phyloP scores from a whole-genome alignment of 306 rosid genomes.

The Boehmeria nivea region DNA sequence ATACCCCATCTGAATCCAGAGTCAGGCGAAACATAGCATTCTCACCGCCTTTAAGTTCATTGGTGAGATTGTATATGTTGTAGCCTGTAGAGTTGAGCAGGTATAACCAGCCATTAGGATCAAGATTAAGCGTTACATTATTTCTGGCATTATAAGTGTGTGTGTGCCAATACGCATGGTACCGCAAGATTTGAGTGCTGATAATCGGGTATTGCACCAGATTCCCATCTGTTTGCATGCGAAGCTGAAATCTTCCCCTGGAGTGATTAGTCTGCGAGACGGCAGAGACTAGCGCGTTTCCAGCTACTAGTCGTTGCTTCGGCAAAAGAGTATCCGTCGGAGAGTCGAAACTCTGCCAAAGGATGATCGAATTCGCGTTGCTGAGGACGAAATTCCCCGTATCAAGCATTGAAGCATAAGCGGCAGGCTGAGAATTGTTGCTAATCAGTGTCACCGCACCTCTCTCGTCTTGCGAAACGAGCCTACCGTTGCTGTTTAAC shows the following conservation, averaged over 20 bases:
- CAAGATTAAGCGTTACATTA: slow-evolving; percentile 8
- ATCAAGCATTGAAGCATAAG: slow-evolving; percentile 15
- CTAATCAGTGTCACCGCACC: slow-evolving; percentile 12
- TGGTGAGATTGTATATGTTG: slow-evolving; percentile 20
- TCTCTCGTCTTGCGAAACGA: slow-evolving; percentile 7
- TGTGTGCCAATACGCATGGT: neutral
- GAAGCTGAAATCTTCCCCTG: slow-evolving; percentile 9
- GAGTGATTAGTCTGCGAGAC: slow-evolving; percentile 11
- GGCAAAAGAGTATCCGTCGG: slow-evolving; percentile 27
- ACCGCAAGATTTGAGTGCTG: slow-evolving; percentile 11
- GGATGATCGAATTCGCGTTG: slow-evolving; percentile 3
- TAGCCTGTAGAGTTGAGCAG: slow-evolving; percentile 15
- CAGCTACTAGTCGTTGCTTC: slow-evolving; percentile 10
- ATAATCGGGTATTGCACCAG: slow-evolving; percentile 18
- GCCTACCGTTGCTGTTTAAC: slow-evolving; percentile 10
- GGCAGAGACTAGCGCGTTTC: slow-evolving; percentile 18
- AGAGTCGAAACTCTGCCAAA: slow-evolving; percentile 23
- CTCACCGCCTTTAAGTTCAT: slow-evolving; percentile 14
- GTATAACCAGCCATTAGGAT: neutral
- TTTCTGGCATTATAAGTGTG: neutral
- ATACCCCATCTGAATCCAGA: slow-evolving; percentile 26
- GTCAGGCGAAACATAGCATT: slow-evolving; percentile 15
- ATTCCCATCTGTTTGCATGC: slow-evolving; percentile 4
- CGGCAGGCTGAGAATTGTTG: neutral
- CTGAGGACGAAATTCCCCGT: slow-evolving; percentile 19